Evolutionary conservation across 176 grass and related monocot species (phyloP), one percentile per base, ranked within the genome.

Genomic region (Bolboschoenus planiculmis): DNA sequence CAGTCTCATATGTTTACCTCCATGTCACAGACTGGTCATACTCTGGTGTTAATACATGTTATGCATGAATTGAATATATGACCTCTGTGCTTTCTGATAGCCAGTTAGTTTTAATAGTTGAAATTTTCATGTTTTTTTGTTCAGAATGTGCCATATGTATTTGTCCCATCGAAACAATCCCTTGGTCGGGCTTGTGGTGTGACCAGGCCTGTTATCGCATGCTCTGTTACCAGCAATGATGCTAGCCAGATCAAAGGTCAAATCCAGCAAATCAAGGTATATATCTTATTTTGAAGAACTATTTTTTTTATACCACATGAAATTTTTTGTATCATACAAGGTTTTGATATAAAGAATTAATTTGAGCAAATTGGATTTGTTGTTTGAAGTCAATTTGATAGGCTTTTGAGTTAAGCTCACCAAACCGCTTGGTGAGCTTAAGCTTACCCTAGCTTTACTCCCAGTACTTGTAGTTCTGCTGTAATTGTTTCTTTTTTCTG

Each of bases 131-230:
- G 16, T 3, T 72, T 90, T 20, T 81, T 26, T 1, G 11, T 86
- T n/a, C 84, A 96, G 90, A 96, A 92, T 1, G 93, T 96, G 18
- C 93, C 93, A 56, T 96, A 96, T 79, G 93, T 96, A 10, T 96
- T 96, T 85, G 88, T 96, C 30, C 93, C 93, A 62, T 96, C 93
- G 0, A 96, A 96, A 70, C 84, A 96, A 84, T 82, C 93, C 65
- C 88, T 96, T 82, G 93, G 93, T 48, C 90, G 93, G 8, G 93
- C 93, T 82, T 96, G 93, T 84, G 93, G 93, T 9, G 93, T 96
- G 60, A 93, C 93, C 7, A 92, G 93, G 31, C 90, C 93, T 2
- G 93, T 96, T 35, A 96, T 96, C 79, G 90, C 93, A 46, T 96
- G 93, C 56, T 96, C 93, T 36, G 93, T 96, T 70, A 96, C 93